These are phyloP conservation scores for Fusarium ambrosium DNA, from an alignment of 2,329 filamentous ascomycete species.

Conservation along the genomic window DNA sequence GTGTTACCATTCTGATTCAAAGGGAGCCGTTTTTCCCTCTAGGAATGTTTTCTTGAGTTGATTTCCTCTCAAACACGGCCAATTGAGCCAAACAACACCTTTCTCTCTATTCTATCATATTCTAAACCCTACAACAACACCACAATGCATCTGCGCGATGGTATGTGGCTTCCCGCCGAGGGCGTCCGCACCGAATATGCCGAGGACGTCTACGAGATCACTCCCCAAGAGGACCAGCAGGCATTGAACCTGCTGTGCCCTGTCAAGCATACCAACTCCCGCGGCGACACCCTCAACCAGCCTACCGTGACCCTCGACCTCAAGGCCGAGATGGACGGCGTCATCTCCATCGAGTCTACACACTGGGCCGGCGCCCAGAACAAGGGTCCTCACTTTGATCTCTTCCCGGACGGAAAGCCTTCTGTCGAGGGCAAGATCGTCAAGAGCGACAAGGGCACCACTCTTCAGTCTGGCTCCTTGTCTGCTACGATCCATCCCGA, in stretches of 20 bases:
- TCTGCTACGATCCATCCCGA: conserved; percentile 53
- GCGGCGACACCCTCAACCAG: conserved; percentile 69
- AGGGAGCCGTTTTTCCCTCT: conserved; percentile 16
- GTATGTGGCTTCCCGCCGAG: conserved; percentile 74
- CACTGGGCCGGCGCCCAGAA: conserved; percentile 56
- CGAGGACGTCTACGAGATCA: conserved; percentile 70
- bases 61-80: conserved; percentile 11
- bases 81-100: conserved; percentile 10
- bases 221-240: conserved; percentile 59
- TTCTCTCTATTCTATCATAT: neutral
- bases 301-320: conserved; percentile 63
- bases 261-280: conserved; percentile 64
- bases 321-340: conserved; percentile 55
- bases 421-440: conserved; percentile 46
- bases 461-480: conserved; percentile 53
- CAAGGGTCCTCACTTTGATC: conserved; percentile 56
- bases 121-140: conserved; percentile 5
- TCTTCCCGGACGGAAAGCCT: conserved; percentile 54
- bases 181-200: conserved; percentile 74
- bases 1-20: conserved; percentile 14
- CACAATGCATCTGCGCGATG: conserved; percentile 54
- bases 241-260: conserved; percentile 69
- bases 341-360: conserved; percentile 57
- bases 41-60: neutral
- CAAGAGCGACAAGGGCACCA: conserved; percentile 53